These are phyloP conservation scores for Cochlearia excelsa DNA, from an alignment of 345 rosid genomes.

Conservation along the genomic window DNA sequence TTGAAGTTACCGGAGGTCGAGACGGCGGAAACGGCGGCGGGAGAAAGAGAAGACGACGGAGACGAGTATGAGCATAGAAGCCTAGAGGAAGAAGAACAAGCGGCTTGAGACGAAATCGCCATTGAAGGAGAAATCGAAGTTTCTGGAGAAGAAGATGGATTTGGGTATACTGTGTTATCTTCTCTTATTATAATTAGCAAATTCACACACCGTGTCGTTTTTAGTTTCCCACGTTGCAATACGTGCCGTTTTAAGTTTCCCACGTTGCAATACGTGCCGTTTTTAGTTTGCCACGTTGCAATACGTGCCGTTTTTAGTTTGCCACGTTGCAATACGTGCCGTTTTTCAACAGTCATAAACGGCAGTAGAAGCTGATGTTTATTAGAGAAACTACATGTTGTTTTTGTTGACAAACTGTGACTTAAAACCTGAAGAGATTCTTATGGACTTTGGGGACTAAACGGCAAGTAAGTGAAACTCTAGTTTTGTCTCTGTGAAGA, in stretches of 20 bases:
- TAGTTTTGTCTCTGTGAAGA: slow-evolving; percentile 45
- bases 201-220: too few relatives aligned
- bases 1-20: slow-evolving; percentile 32
- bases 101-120: slow-evolving; percentile 61
- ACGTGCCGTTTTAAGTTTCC: slow-evolving; percentile 8
- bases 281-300: too few relatives aligned
- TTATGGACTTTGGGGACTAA: slow-evolving; percentile 72
- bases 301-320: too few relatives aligned
- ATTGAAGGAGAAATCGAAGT: slow-evolving; percentile 37
- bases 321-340: slow-evolving; percentile 5
- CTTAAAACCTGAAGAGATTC: slow-evolving; percentile 64
- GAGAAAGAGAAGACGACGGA: slow-evolving; percentile 33
- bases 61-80: slow-evolving; percentile 19
- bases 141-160: too few relatives aligned
- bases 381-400: not conserved
- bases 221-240: too few relatives aligned
- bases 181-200: too few relatives aligned
- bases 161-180: not conserved
- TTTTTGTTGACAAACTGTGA: not conserved
- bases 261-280: slow-evolving; percentile 9
- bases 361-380: not conserved
- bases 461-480: slow-evolving; percentile 77
- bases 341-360: not conserved
- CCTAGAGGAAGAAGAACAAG: slow-evolving; percentile 45
- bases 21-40: too few relatives aligned